Evolutionary conservation across 352 stramenopile genomes (phyloP), one percentile per base, ranked within the genome.

Genomic region (Globisporangium abappressorium): DNA sequence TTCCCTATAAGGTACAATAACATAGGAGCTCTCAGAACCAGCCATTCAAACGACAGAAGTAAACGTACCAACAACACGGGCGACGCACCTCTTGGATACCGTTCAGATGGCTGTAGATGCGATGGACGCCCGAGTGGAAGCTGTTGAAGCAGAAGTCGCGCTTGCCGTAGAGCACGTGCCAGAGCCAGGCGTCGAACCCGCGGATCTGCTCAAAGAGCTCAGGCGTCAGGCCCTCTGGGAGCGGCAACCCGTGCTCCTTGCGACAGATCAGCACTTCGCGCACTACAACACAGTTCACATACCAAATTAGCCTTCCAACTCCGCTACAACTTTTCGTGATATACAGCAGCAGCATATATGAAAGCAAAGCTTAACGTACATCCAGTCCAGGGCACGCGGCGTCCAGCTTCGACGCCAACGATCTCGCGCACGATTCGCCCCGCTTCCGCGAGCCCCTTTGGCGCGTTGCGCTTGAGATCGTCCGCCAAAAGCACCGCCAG

Each of bases 151-250:
- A 91, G 57, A 92, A 87, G 43, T 88, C 76, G 33, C 73, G 75
- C 57, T 90, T 88, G 57, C 82, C 78, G 70, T 93, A 93, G 15
- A 92, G 66, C 9, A 78, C 80, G 46, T 92, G 78, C 87, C 84
- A 95, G 54, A 93, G 62, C 85, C 84, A 92, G 7, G 81, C 85
- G 53, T 92, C 84, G 15, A 87, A 82, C 26, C 89, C 74, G 61
- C 80, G 75, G 30, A 93, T 81, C 51, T 87, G 77, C 5, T 72
- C 64, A 38, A 92, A 93, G 15, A 93, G 74, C 53, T 89, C 79
- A 12, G 78, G 43, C 47, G 80, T 72, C 22, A 93, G 62, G 2
- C 84, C 85, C 9, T 79, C 69, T 0, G 87, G 85, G 61, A 92
- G 77, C 1, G 78, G 57, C 3, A 93, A 55, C 8, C 77, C 80